phyloP scores from a whole-genome alignment of 805 yeast genomes.

The Metschnikowia colocasiae region DNA sequence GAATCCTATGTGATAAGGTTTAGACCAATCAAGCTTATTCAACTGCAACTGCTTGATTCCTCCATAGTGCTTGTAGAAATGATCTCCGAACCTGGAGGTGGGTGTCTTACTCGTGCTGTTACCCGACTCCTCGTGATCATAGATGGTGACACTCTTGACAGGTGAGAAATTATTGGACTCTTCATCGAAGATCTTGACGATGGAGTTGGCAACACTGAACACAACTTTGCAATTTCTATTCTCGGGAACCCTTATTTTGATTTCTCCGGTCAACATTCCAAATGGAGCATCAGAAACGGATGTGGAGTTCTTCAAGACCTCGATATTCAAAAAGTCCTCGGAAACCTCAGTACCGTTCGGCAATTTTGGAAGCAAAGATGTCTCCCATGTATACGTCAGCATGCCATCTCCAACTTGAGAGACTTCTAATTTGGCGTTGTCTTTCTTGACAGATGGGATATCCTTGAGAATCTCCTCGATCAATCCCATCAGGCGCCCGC shows the following conservation, averaged over 20 bases:
- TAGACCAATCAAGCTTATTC: constrained; percentile 62
- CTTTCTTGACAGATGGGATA: constrained; percentile 58
- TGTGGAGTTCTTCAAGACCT: constrained; percentile 49
- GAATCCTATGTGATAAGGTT: constrained; percentile 56
- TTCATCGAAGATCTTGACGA: constrained; percentile 22
- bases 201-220: constrained; percentile 50
- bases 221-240: constrained; percentile 62
- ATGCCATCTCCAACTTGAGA: constrained; percentile 39
- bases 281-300: constrained; percentile 45
- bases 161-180: constrained; percentile 43
- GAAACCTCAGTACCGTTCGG: constrained; percentile 30
- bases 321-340: constrained; percentile 46
- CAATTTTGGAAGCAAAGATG: constrained; percentile 43
- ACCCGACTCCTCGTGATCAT: constrained; percentile 27
- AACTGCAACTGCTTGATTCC: constrained; percentile 66
- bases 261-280: constrained; percentile 62
- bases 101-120: constrained; percentile 3
- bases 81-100: constrained; percentile 37
- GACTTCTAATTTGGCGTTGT: constrained; percentile 33
- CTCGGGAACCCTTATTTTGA: constrained; percentile 53
- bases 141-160: constrained; percentile 58
- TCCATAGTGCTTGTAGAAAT: constrained; percentile 47
- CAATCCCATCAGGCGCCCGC: constrained; percentile 48
- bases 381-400: constrained; percentile 52
- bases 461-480: constrained; percentile 48